These are phyloP conservation scores for Buxus sempervirens DNA, from an alignment of 164 flowering plant species.

Conservation along the genomic window DNA sequence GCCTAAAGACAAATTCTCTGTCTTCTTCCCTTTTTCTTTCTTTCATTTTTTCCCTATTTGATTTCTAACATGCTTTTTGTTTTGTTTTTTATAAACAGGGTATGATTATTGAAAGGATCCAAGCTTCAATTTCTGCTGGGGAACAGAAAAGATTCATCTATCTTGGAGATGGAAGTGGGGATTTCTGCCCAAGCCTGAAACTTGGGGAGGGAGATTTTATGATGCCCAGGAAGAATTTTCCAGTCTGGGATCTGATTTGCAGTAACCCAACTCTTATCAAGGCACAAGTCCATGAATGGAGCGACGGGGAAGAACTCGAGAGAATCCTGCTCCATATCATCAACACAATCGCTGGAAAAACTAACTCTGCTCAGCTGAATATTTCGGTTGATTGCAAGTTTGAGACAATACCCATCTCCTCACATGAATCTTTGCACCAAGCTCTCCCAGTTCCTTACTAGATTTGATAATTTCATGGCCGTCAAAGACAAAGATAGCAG, in stretches of 20 bases:
- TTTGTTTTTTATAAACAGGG: slow-evolving; percentile 35
- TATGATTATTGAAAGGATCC: slow-evolving; percentile 46
- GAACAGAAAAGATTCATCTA: slow-evolving; percentile 54
- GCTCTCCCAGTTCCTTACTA: slow-evolving; percentile 23
- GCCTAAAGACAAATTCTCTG: too few relatives aligned
- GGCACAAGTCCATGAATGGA: slow-evolving; percentile 67
- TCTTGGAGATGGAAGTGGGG: slow-evolving; percentile 82
- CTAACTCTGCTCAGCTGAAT: neutral
- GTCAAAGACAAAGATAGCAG: too few relatives aligned
- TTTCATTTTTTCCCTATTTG: neutral
- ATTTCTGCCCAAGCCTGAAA: slow-evolving; percentile 69
- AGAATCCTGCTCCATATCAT: slow-evolving; percentile 30
- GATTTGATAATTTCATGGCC: too few relatives aligned
- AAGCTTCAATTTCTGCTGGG: slow-evolving; percentile 24
- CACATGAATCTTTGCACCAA: slow-evolving; percentile 17
- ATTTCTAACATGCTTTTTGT: neutral
- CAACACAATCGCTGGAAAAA: neutral
- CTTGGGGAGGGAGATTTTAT: slow-evolving; percentile 40
- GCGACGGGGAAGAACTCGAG: slow-evolving; percentile 59
- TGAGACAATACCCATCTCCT: slow-evolving; percentile 12
- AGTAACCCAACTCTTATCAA: slow-evolving; percentile 39
- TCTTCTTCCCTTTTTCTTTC: too few relatives aligned
- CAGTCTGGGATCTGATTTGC: slow-evolving; percentile 64
- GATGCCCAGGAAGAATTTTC: slow-evolving; percentile 78
- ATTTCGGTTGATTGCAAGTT: slow-evolving; percentile 23